phyloP scores from a whole-genome alignment of 805 yeast genomes.

The Huiozyma sinensis region DNA sequence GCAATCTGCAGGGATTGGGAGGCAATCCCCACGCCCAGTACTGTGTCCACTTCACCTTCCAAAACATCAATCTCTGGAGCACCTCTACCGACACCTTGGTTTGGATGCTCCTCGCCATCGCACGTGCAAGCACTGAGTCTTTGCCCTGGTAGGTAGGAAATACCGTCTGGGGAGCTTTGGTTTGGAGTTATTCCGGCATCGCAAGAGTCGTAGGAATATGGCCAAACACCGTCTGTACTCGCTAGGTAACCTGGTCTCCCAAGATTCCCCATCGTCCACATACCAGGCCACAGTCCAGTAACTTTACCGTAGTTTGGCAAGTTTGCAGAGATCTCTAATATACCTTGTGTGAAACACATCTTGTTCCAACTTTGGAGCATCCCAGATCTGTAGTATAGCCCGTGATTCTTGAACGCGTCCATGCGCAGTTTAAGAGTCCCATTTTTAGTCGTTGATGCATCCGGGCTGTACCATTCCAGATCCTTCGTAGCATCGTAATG shows the following conservation, averaged over 20 bases:
- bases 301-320: constrained; percentile 72
- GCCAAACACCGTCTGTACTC: constrained; percentile 91
- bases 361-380: constrained; percentile 92
- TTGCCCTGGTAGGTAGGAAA: constrained; percentile 80
- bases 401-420: constrained; percentile 77
- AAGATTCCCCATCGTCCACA: constrained; percentile 89
- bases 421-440: constrained; percentile 60
- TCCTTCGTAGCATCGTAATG: constrained; percentile 83
- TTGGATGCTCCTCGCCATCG: constrained; percentile 77
- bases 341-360: constrained; percentile 80
- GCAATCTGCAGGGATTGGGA: constrained; percentile 91
- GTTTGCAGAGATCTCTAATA: constrained; percentile 61
- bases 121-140: constrained; percentile 69
- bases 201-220: constrained; percentile 75
- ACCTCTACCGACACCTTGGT: constrained; percentile 79
- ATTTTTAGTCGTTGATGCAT: constrained; percentile 66
- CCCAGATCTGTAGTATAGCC: constrained; percentile 75
- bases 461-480: constrained; percentile 93
- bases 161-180: constrained; percentile 84
- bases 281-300: constrained; percentile 91
- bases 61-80: constrained; percentile 91
- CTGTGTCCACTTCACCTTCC: constrained; percentile 69
- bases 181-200: constrained; percentile 94
- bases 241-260: constrained; percentile 88
- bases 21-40: constrained; percentile 52